Evolutionary conservation across 495 filamentous ascomycete genomes (phyloP).

Genomic region (Bacidia rubella): DNA sequence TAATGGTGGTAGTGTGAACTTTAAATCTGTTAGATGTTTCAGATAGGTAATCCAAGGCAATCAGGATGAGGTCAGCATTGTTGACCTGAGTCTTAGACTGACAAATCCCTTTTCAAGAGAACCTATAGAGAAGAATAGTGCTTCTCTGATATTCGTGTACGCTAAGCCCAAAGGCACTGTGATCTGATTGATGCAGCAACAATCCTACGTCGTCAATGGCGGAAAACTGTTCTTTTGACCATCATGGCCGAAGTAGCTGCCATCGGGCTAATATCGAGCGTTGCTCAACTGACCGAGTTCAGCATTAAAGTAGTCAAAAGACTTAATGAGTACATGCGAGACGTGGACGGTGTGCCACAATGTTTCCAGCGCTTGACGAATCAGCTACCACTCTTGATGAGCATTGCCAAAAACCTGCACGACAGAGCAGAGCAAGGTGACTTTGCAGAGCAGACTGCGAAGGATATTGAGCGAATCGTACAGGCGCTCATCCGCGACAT

Average conservation of each 20-base stretch:
- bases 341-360: conserved; percentile 18
- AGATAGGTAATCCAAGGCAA: no score
- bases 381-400: conserved; percentile 21
- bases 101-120: no score
- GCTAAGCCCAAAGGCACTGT: no score
- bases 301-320: conserved; percentile 21
- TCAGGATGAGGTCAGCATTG: no score
- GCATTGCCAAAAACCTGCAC: conserved; percentile 9
- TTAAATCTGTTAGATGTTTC: no score
- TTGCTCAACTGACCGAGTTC: conserved; percentile 26
- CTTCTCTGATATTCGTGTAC: no score
- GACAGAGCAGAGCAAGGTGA: conserved; percentile 3
- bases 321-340: conserved; percentile 21
- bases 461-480: conserved; percentile 1
- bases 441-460: background rate
- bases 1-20: no score
- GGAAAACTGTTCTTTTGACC: background rate
- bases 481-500: conserved; percentile 7
- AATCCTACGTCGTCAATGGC: background rate
- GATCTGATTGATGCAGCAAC: background rate
- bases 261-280: conserved; percentile 21
- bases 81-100: no score
- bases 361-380: conserved; percentile 22
- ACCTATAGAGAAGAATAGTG: no score
- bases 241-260: conserved; percentile 26